Conservation (phyloP, 2,329 filamentous ascomycete genomes). For the Penicillium sp. region DNA sequence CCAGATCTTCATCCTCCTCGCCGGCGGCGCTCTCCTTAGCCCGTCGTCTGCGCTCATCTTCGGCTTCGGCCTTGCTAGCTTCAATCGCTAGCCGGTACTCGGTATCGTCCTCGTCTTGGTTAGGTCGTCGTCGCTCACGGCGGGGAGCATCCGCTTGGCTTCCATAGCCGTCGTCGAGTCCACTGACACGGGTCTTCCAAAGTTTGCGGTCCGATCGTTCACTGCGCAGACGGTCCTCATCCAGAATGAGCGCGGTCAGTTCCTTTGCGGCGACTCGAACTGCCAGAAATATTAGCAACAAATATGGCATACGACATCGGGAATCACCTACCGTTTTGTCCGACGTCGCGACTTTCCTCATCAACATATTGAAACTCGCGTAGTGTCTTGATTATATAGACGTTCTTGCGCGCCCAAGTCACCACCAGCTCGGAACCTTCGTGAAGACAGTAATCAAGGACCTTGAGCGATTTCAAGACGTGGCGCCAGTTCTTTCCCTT, state of each 20-base stretch:
- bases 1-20: conserved; percentile 85
- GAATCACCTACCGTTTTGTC: conserved; percentile 76
- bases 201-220: conserved; percentile 89
- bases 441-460: conserved; percentile 95
- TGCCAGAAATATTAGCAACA: conserved; percentile 39
- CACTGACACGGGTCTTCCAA: conserved; percentile 95
- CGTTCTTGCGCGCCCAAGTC: conserved; percentile 95
- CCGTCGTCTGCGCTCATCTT: conserved; percentile 79
- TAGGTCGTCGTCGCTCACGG: conserved; percentile 49
- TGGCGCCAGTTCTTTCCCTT: conserved; percentile 99
- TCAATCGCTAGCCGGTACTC: conserved; percentile 90
- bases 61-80: conserved; percentile 91
- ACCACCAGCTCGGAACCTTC: conserved; percentile 96
- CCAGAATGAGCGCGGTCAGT: conserved; percentile 83
- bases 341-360: conserved; percentile 91
- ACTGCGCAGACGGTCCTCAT: conserved; percentile 86
- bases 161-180: conserved; percentile 72
- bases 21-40: conserved; percentile 53
- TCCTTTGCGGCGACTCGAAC: conserved; percentile 96
- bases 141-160: conserved; percentile 45
- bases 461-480: conserved; percentile 94
- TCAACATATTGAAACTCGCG: conserved; percentile 96
- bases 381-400: conserved; percentile 98
- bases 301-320: neutral
- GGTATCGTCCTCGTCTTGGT: conserved; percentile 74